A percentile compares a stretch with the other conserved stretches of the same genome.
Evolutionary conservation across 2,329 filamentous ascomycete species (phyloP).

Genomic region (Tolypocladium tropicale): DNA sequence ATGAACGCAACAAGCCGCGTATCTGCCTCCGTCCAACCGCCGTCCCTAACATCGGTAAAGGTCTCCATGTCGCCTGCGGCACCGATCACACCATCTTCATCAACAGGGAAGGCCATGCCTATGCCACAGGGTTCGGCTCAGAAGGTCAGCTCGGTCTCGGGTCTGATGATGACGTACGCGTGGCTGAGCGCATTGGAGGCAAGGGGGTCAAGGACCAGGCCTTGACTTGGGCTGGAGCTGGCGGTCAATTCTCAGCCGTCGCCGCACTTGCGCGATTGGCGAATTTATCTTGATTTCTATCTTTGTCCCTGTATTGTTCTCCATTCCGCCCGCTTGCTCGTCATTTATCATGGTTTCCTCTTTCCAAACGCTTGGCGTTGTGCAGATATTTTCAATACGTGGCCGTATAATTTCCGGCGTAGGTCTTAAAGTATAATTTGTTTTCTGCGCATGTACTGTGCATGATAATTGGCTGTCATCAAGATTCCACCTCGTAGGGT

Average conservation of each 20-base stretch:
- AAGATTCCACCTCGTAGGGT: no score
- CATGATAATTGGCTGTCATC: no score
- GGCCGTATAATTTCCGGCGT: no score
- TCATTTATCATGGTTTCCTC: no score
- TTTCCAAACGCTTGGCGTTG: no score
- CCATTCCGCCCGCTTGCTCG: no score
- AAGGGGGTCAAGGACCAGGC: conserved; percentile 60
- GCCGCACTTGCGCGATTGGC: conserved; percentile 20
- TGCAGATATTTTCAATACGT: no score
- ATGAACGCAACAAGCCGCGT: conserved; percentile 44
- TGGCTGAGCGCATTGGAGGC: conserved; percentile 66
- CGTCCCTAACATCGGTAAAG: neutral
- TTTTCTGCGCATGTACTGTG: no score
- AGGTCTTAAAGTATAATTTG: no score
- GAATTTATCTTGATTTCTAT: no score
- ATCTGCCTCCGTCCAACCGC: conserved; percentile 40
- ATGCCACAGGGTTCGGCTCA: conserved; percentile 61
- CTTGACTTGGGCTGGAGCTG: conserved; percentile 61
- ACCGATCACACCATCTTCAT: conserved; percentile 60
- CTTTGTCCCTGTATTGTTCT: no score
- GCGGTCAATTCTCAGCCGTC: conserved; percentile 62
- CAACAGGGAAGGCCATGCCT: conserved; percentile 52
- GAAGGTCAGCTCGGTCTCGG: conserved; percentile 64
- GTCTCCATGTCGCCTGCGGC: conserved; percentile 37
- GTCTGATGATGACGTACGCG: conserved; percentile 58